phyloP scores from a whole-genome alignment of 768 basidiomycete genomes.

The Sutorius australiensis region DNA sequence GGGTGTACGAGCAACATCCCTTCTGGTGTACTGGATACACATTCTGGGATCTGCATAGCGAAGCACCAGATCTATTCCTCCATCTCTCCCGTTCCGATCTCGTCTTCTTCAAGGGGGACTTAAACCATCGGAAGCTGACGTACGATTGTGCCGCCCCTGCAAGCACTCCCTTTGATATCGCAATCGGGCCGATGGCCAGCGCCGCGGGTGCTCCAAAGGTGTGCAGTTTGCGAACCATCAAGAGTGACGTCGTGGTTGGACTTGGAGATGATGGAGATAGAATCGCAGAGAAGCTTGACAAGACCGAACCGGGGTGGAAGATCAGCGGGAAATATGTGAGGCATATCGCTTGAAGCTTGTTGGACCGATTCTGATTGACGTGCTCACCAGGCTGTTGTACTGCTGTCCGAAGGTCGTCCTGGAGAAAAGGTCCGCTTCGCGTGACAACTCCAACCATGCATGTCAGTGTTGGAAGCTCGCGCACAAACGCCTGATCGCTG shows the following conservation, averaged over 20 bases:
- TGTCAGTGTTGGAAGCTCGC: background rate
- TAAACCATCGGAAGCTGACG: conserved; percentile 89
- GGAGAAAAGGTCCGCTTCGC: conserved; percentile 85
- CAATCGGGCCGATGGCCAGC: conserved; percentile 91
- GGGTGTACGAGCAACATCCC: conserved; percentile 92
- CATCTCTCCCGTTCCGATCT: conserved; percentile 87
- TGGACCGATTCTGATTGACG: conserved; percentile 13
- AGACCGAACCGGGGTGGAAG: conserved; percentile 91
- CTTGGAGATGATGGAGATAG: conserved; percentile 65
- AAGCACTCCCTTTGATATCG: conserved; percentile 82
- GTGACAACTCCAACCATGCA: conserved; percentile 22
- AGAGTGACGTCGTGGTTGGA: conserved; percentile 93
- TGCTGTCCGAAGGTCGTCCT: conserved; percentile 83
- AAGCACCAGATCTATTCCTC: conserved; percentile 89
- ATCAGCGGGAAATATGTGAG: conserved; percentile 95
- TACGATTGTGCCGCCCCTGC: conserved; percentile 85
- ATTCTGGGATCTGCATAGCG: conserved; percentile 80
- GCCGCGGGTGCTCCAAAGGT: conserved; percentile 84
- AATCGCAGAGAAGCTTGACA: conserved; percentile 75
- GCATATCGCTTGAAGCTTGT: conserved; percentile 13
- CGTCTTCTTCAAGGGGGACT: conserved; percentile 91
- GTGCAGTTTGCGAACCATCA: conserved; percentile 86
- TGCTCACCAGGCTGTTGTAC: conserved; percentile 67
- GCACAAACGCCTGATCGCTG: background rate
- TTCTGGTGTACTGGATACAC: conserved; percentile 98